Conservation (phyloP, 139 green algal species). For the Choricystis sp. region DNA sequence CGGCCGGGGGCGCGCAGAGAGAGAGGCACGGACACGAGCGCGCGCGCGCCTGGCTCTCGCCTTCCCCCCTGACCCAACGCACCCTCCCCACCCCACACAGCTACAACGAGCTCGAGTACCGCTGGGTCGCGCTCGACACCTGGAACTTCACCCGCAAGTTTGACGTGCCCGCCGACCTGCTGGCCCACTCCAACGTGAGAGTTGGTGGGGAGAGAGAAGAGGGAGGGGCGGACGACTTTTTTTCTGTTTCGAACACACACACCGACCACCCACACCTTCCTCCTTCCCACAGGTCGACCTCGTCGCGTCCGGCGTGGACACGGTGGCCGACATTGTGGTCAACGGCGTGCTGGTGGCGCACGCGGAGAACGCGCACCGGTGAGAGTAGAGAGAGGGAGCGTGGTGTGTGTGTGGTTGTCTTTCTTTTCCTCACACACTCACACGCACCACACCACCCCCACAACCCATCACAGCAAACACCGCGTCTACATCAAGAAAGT, state of each 20-base stretch:
- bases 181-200: neutral
- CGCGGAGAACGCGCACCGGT: conserved; percentile 27
- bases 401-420: too few relatives aligned
- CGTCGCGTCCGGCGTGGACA: conserved; percentile 18
- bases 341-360: conserved; percentile 15
- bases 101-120: conserved; percentile 31
- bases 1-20: too few relatives aligned
- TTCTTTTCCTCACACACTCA: neutral
- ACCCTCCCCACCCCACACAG: conserved; percentile 8
- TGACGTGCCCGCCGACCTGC: neutral
- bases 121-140: conserved; percentile 35
- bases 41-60: too few relatives aligned
- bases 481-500: conserved; percentile 7
- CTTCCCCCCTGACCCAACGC: neutral
- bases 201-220: too few relatives aligned
- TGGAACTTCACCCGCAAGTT: conserved; percentile 35
- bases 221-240: neutral
- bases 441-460: conserved; percentile 3
- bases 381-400: too few relatives aligned
- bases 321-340: conserved; percentile 23
- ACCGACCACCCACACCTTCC: neutral
- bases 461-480: conserved; percentile 15
- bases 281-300: too few relatives aligned
- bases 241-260: neutral
- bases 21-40: too few relatives aligned